phyloP scores from a whole-genome alignment of 1,284 basidiomycete genomes.

The Peniophora sp. region DNA sequence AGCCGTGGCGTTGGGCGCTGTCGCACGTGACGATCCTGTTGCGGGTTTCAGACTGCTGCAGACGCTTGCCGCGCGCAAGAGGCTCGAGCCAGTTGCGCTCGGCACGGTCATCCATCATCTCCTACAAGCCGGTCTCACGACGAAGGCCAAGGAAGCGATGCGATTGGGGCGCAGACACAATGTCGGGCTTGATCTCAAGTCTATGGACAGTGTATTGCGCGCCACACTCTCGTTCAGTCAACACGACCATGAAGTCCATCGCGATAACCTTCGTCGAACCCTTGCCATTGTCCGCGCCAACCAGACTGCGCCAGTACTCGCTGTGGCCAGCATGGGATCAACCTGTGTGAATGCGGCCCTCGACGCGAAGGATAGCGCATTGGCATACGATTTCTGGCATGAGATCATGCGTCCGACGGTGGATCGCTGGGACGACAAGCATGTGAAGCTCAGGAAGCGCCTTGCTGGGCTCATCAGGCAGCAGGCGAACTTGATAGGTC shows the following conservation, averaged over 20 bases:
- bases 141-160: conserved; percentile 37
- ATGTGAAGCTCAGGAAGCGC: conserved; percentile 1
- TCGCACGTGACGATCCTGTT: conserved; percentile 41
- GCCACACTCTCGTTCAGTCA: conserved; percentile 25
- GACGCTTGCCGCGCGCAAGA: conserved; percentile 35
- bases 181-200: conserved; percentile 34
- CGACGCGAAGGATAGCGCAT: conserved; percentile 32
- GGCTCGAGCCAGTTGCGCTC: conserved; percentile 44
- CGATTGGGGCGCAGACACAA: conserved; percentile 26
- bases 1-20: conserved; percentile 49
- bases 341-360: conserved; percentile 45
- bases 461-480: neutral
- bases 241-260: conserved; percentile 15
- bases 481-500: neutral
- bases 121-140: conserved; percentile 31
- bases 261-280: conserved; percentile 31
- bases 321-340: conserved; percentile 39
- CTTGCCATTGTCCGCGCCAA: conserved; percentile 35
- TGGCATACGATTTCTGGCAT: conserved; percentile 61
- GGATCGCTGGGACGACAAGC: conserved; percentile 23
- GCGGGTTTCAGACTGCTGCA: conserved; percentile 38
- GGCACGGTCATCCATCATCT: conserved; percentile 56
- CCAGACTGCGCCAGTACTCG: conserved; percentile 24
- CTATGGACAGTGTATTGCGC: conserved; percentile 40
- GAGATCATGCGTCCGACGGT: conserved; percentile 16